A percentile compares a stretch with the other conserved stretches of the same genome.
Evolutionary conservation across 1,139 yeast genomes (phyloP).

Genomic region (Kurtzmaniella quercitrusa): DNA sequence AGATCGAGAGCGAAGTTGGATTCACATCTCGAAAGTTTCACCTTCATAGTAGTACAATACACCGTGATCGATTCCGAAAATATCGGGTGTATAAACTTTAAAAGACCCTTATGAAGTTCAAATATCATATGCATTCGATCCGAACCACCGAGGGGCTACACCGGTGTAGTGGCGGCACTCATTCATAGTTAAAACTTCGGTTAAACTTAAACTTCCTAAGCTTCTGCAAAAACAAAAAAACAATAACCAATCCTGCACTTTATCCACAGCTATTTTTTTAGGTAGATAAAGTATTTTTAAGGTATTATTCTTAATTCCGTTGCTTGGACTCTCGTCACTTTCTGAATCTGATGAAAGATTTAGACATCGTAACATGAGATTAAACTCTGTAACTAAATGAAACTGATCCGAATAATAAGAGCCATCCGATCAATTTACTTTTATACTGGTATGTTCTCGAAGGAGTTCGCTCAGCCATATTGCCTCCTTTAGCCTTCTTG

Average conservation of each 20-base stretch:
- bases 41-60: neutral
- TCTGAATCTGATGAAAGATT: neutral
- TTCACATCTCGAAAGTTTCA: neutral
- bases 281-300: neutral
- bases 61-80: neutral
- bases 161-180: neutral
- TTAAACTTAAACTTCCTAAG: neutral
- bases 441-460: neutral
- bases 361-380: neutral
- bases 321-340: neutral
- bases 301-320: neutral
- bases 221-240: neutral
- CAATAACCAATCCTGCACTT: too few relatives aligned
- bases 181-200: conserved; percentile 1
- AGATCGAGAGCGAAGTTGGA: neutral
- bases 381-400: neutral
- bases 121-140: too few relatives aligned
- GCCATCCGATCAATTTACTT: neutral
- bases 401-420: neutral
- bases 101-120: too few relatives aligned
- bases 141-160: too few relatives aligned
- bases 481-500: too few relatives aligned
- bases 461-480: too few relatives aligned
- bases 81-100: too few relatives aligned
- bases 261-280: neutral